These are phyloP conservation scores for Barnettozyma sucrosica DNA, from an alignment of 805 yeast genomes.

Conservation along the genomic window DNA sequence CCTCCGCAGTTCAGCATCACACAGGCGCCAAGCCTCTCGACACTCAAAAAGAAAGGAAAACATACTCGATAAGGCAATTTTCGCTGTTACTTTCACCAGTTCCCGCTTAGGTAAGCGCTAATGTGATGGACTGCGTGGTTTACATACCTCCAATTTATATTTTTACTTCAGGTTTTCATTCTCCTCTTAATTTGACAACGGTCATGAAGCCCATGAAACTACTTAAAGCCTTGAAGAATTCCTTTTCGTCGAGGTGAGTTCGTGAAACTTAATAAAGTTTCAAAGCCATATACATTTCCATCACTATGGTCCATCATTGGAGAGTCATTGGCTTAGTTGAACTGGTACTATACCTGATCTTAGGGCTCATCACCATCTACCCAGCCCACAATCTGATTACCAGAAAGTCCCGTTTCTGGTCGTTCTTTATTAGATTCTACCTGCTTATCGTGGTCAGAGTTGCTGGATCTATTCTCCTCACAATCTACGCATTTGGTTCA, in stretches of 20 bases:
- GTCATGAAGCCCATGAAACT: too few relatives aligned
- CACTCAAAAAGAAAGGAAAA: too few relatives aligned
- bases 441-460: slow-evolving; percentile 2
- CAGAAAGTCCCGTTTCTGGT: slow-evolving; percentile 1
- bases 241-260: too few relatives aligned
- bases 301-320: background rate
- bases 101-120: background rate
- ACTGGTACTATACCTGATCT: background rate
- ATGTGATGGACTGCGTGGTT: too few relatives aligned
- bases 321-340: slow-evolving; percentile 4
- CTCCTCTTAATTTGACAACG: too few relatives aligned
- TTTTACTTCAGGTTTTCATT: too few relatives aligned
- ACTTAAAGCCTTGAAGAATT: background rate
- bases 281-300: background rate
- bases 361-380: background rate
- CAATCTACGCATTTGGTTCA: slow-evolving; percentile 1
- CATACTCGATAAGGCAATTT: too few relatives aligned
- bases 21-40: too few relatives aligned
- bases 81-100: too few relatives aligned
- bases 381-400: background rate
- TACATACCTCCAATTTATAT: too few relatives aligned
- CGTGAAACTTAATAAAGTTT: background rate
- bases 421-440: slow-evolving; percentile 4
- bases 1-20: too few relatives aligned
- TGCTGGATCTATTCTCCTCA: background rate